phyloP scores from a whole-genome alignment of 2,329 filamentous ascomycete genomes.

The Gyromitra esculenta region DNA sequence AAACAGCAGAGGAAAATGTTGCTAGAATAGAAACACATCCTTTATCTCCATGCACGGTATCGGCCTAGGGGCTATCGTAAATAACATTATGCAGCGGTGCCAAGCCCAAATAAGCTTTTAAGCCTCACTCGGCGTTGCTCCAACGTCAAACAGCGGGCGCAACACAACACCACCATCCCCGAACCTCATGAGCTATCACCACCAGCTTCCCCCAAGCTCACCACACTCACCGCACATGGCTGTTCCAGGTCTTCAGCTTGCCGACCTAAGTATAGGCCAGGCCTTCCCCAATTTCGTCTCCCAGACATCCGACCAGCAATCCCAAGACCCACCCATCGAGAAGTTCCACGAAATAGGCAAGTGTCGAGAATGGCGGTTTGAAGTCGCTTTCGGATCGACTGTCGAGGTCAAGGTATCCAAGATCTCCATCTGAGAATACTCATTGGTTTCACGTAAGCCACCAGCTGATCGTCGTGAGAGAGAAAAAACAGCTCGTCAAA shows the following conservation, averaged over 20 bases:
- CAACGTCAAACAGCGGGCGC: conserved; percentile 2
- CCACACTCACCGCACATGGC: conserved; percentile 42
- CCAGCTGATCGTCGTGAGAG: conserved; percentile 40
- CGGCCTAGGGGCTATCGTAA: no score
- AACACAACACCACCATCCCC: conserved; percentile 20
- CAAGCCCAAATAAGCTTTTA: conserved; percentile 53
- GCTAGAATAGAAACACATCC: no score
- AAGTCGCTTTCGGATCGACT: conserved; percentile 69
- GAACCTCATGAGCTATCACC: neutral
- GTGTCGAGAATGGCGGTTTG: conserved; percentile 81
- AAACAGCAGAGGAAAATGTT: no score
- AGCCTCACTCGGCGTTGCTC: conserved; percentile 35
- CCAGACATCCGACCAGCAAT: conserved; percentile 31
- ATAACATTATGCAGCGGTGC: neutral
- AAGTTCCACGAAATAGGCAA: conserved; percentile 67
- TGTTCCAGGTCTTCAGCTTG: conserved; percentile 56
- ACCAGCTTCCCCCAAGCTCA: neutral
- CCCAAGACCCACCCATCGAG: conserved; percentile 48
- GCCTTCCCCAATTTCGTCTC: conserved; percentile 51
- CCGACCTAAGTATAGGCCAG: conserved; percentile 56
- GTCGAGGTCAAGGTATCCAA: conserved; percentile 66
- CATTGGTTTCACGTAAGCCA: neutral
- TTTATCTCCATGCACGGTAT: no score
- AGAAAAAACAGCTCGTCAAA: conserved; percentile 69
- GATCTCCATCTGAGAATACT: neutral